phyloP scores from a whole-genome alignment of 225 moss, liverwort and hornwort genomes.

The Physcomitrellopsis africana region DNA sequence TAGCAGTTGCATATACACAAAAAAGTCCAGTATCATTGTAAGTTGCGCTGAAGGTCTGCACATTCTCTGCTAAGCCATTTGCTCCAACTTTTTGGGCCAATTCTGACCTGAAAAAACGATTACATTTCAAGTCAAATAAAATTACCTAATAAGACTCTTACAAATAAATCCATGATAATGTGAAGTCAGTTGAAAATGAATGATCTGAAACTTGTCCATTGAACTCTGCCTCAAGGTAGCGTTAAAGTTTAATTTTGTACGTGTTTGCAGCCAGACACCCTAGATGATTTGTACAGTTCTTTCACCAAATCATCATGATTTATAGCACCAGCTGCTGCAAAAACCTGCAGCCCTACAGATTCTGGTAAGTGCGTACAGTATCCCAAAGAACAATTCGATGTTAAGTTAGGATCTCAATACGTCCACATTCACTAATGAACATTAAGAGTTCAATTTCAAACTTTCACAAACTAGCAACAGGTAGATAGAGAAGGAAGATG shows the following conservation, averaged over 20 bases:
- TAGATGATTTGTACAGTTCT: conserved; percentile 72
- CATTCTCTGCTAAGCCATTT: conserved; percentile 84
- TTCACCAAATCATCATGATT: conserved; percentile 75
- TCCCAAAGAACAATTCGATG: not conserved
- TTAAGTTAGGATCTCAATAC: not conserved
- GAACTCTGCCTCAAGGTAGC: not conserved
- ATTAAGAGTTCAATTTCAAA: conserved; percentile 10
- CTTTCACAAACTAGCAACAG: conserved; percentile 10
- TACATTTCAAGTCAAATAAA: not conserved
- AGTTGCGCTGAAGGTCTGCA: conserved; percentile 90
- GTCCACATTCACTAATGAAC: not conserved
- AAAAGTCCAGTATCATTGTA: conserved; percentile 92
- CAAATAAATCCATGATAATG: not conserved
- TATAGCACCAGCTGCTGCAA: conserved; percentile 91
- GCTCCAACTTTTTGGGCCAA: conserved; percentile 90
- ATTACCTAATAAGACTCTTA: not conserved
- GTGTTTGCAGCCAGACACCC: too few relatives aligned
- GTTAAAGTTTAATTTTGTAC: too few relatives aligned
- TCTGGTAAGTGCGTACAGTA: not conserved
- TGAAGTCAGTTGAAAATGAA: not conserved
- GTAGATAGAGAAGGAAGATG: not conserved
- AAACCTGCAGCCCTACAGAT: conserved; percentile 48
- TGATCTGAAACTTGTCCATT: not conserved
- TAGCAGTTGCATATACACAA: conserved; percentile 83
- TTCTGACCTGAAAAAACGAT: conserved; percentile 71